Percentiles rank a stretch among this genome's conserved stretches.
Evolutionary conservation across 495 filamentous ascomycete genomes (phyloP).

Genomic region (Aspergillus mulundensis): DNA sequence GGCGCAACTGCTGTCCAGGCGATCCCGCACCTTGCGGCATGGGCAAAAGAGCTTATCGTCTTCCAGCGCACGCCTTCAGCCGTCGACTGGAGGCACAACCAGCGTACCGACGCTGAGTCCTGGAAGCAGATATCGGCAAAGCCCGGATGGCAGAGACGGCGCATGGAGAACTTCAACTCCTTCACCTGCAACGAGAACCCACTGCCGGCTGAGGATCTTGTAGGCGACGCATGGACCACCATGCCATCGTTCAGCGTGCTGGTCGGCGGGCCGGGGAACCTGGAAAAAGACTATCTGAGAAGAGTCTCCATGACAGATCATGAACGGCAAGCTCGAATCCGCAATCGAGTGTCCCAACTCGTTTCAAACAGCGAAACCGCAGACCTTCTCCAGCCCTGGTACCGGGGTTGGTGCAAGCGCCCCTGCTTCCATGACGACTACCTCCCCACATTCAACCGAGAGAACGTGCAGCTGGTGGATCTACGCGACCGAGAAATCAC

Average conservation of each 20-base stretch:
- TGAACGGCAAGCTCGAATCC: conserved; percentile 14
- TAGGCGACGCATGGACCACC: conserved; percentile 17
- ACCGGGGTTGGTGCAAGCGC: conserved; percentile 28
- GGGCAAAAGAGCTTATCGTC: conserved; percentile 35
- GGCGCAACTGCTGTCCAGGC: conserved; percentile 46
- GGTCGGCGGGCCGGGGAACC: not conserved
- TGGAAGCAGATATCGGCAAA: not conserved
- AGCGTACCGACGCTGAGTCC: conserved; percentile 35
- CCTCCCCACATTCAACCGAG: conserved; percentile 24
- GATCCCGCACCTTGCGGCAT: conserved; percentile 31
- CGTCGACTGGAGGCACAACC: conserved; percentile 46
- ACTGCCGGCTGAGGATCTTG: conserved; percentile 1
- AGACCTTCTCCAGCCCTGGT: conserved; percentile 23
- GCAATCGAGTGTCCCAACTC: too few species aligned
- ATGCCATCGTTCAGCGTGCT: conserved; percentile 5
- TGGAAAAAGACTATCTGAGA: not conserved
- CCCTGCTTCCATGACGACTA: conserved; percentile 29
- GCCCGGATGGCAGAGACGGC: too few species aligned
- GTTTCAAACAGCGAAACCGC: too few species aligned
- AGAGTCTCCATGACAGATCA: conserved; percentile 12
- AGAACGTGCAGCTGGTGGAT: conserved; percentile 31
- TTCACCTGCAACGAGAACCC: not conserved
- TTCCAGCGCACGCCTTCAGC: conserved; percentile 50
- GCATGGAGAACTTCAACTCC: conserved; percentile 28
- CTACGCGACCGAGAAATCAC: conserved; percentile 24